Evolutionary conservation across 768 basidiomycete genomes (phyloP), one percentile per base, ranked within the genome.

Genomic region (Kwoniella botswanensis): DNA sequence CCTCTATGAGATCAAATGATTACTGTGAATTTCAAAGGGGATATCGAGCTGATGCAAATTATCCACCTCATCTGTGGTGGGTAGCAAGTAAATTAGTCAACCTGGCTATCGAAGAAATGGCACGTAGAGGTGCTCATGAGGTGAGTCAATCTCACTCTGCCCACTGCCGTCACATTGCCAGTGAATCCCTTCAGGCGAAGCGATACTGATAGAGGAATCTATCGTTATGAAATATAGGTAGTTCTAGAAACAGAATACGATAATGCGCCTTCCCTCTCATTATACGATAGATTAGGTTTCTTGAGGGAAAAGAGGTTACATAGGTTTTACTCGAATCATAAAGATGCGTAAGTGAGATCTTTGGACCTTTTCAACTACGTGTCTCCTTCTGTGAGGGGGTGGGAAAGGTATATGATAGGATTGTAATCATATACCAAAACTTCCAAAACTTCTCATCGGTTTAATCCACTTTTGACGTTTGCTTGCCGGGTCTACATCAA

Each of bases 241-340:
- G 90, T 94, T 13, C 90, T 98, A 68, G 97, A 98, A 85, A 98
- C 97, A 4, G 97, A 99, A 84, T 92, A 87, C 81, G 96, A 98
- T 85, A 98, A 98, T 83, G 84, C 86, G 56, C 89, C 93, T 7
- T 94, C 95, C 0, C 87, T 98, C 17, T 89, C 91, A 2, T 86
- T 99, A 13, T 98, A 98, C 84, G 91, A 92, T 71, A 90, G 91
- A 7, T 87, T 98, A 55, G 97, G 97, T 0, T 99, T 99, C 84
- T 92, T 98, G 26, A 89, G 93, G 53, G 95, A 98, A 86, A 98
- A 98, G 82, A 90, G 95, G 4, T 87, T 99, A 18, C 90, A 91
- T 81, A 89, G 97, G 1, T 99, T 98, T 85, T 98, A 99, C 79
- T 88, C 98, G 74, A 99, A 97, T 80, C 93, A 93, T 57, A 98